Base-by-base conservation (phyloP, 176 grass and related monocot genomes). In the Zizania latifolia region DNA sequence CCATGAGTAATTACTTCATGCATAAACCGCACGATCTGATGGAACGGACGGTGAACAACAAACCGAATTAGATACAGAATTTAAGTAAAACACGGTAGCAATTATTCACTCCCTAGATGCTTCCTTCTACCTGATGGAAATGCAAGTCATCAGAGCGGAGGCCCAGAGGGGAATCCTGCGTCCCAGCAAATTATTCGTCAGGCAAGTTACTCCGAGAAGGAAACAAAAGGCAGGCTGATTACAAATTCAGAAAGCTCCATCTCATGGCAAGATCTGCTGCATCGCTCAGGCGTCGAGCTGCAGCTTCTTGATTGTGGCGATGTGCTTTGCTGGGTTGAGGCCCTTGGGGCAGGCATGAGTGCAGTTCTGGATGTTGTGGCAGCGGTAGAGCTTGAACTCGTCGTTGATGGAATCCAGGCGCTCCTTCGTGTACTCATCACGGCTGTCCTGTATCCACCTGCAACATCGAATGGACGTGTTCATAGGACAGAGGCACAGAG, bases 381-480 rank as follows among this genome's bases (percentile, higher is more conserved):
- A 99, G 29, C 95, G 88, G 27, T 99, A 99, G 5, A 99, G 82
- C 82, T 99, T 99, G 86, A 92, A 99, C 86, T 99, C 95, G 9
- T 99, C 95, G 22, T 99, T 94, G 81, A 99, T 83, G 22, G 82
- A 53, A 2, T 94, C 95, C 30, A 99, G 78, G 15, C 95, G 86
- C 84, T 99, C 95, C 79, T 87, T 89, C 3, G 95, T 99, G 89
- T 79, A 99, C 72, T 99, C 84, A 50, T 99, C 95, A 78, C 95
- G 91, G 79, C 95, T 99, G 53, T 99, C 95, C 58, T 99, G 95
- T 56, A 99, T 99, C 95, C 95, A 99, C 84, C 95, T 97, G 81
- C 29, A 46, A 77, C 16, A 73, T 27, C 27, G 10, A 74, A 19
- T 15, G 50, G 2, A 13, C n/a, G n/a, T 4, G 31, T 69, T 82